Conservation (phyloP, 805 yeast species). For the Ogataea paraovalis region DNA sequence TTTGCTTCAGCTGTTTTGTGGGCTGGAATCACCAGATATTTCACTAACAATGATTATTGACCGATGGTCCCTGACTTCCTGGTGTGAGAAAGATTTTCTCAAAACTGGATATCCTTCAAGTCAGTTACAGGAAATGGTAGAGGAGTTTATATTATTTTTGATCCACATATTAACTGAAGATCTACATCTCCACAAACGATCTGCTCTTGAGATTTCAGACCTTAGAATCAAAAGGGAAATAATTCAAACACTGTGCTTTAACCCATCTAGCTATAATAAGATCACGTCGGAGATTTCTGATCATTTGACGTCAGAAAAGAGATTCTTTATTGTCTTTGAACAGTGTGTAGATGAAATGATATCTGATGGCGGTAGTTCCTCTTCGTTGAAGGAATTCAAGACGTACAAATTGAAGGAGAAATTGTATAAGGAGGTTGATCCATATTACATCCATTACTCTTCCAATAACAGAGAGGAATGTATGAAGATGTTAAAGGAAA, state of each 20-base stretch:
- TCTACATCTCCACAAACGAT: constrained; percentile 46
- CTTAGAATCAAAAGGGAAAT: constrained; percentile 61
- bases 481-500: constrained; percentile 53
- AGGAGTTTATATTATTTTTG: constrained; percentile 69
- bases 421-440: constrained; percentile 57
- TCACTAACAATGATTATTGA: constrained; percentile 55
- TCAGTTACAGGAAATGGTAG: constrained; percentile 49
- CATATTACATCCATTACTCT: constrained; percentile 74
- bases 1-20: constrained; percentile 61
- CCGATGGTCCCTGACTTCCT: constrained; percentile 64
- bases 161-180: constrained; percentile 69
- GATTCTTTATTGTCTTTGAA: constrained; percentile 60
- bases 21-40: constrained; percentile 46
- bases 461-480: constrained; percentile 84
- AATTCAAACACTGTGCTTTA: constrained; percentile 79
- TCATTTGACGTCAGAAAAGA: constrained; percentile 63
- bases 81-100: constrained; percentile 44
- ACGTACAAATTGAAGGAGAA: constrained; percentile 63
- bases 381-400: constrained; percentile 54
- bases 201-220: constrained; percentile 46
- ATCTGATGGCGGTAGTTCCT: constrained; percentile 32
- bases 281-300: constrained; percentile 71
- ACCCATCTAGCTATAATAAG: constrained; percentile 67
- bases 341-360: constrained; percentile 52
- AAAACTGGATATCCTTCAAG: constrained; percentile 39